These are phyloP conservation scores for Xenoacremonium recifei DNA, from an alignment of 2,329 filamentous ascomycete genomes.

Conservation along the genomic window DNA sequence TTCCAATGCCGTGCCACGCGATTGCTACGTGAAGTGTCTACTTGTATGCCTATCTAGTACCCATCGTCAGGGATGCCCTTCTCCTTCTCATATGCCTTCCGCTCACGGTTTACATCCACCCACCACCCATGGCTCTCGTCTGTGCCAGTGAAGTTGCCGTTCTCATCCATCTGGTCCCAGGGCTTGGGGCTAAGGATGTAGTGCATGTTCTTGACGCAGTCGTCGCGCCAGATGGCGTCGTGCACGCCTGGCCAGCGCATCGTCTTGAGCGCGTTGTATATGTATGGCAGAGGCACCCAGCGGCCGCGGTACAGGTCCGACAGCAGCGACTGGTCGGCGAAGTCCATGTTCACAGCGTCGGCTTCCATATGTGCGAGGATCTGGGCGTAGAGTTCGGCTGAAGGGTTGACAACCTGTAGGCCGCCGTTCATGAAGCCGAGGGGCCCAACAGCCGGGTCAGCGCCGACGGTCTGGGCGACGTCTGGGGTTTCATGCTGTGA, in stretches of 20 bases:
- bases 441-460: slow-evolving; percentile 44
- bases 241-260: slow-evolving; percentile 54
- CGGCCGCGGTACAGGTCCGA: slow-evolving; percentile 52
- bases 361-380: slow-evolving; percentile 52
- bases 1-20: too few relatives aligned
- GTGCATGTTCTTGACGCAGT: slow-evolving; percentile 58
- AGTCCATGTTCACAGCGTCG: slow-evolving; percentile 48
- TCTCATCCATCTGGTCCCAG: slow-evolving; percentile 51
- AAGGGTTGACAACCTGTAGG: slow-evolving; percentile 57
- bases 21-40: too few relatives aligned
- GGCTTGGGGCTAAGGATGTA: slow-evolving; percentile 62
- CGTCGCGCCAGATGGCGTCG: slow-evolving; percentile 55
- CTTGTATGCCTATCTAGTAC: slow-evolving; percentile 5
- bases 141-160: slow-evolving; percentile 42
- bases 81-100: slow-evolving; percentile 39
- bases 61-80: slow-evolving; percentile 33
- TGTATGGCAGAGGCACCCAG: slow-evolving; percentile 59
- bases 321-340: slow-evolving; percentile 60
- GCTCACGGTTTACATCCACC: slow-evolving; percentile 47
- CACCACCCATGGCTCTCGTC: slow-evolving; percentile 57
- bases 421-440: slow-evolving; percentile 51
- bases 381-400: slow-evolving; percentile 42
- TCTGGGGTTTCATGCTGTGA: slow-evolving; percentile 48
- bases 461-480: slow-evolving; percentile 43
- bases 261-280: slow-evolving; percentile 64